Evolutionary conservation across 345 rosid genomes (phyloP).

Genomic region (Cardamine resedifolia): DNA sequence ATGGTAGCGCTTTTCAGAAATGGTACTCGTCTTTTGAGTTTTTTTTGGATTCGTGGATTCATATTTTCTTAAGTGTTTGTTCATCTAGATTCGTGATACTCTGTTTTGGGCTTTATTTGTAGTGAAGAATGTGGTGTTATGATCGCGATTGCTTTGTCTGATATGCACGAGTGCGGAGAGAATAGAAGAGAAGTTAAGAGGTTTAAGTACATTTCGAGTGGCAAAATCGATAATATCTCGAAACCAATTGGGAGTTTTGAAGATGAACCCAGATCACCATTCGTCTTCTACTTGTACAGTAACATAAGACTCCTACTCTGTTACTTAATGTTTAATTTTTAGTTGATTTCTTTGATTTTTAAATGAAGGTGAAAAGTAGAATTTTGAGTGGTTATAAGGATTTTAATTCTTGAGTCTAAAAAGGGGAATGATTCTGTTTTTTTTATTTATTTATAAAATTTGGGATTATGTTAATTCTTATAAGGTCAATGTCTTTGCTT

Average conservation of each 20-base stretch:
- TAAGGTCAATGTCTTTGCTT: background rate
- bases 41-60: background rate
- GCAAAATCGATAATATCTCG: conserved; percentile 17
- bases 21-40: conserved; percentile 45
- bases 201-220: conserved; percentile 54
- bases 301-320: conserved; percentile 1
- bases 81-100: conserved; percentile 13
- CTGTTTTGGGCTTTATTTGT: conserved; percentile 23
- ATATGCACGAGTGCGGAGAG: conserved; percentile 69
- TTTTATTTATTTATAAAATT: no score
- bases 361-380: background rate
- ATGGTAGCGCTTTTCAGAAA: conserved; percentile 75
- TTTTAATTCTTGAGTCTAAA: background rate
- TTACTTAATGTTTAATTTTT: background rate
- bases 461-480: background rate
- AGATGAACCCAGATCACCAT: conserved; percentile 75
- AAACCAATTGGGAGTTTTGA: conserved; percentile 20
- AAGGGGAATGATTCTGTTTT: background rate
- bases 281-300: conserved; percentile 65
- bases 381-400: background rate
- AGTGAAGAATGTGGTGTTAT: conserved; percentile 57
- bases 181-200: conserved; percentile 53
- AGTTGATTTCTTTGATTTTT: background rate
- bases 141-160: conserved; percentile 66
- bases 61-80: background rate